phyloP scores from a whole-genome alignment of 1,284 basidiomycete genomes.

The Malassezia equina region DNA sequence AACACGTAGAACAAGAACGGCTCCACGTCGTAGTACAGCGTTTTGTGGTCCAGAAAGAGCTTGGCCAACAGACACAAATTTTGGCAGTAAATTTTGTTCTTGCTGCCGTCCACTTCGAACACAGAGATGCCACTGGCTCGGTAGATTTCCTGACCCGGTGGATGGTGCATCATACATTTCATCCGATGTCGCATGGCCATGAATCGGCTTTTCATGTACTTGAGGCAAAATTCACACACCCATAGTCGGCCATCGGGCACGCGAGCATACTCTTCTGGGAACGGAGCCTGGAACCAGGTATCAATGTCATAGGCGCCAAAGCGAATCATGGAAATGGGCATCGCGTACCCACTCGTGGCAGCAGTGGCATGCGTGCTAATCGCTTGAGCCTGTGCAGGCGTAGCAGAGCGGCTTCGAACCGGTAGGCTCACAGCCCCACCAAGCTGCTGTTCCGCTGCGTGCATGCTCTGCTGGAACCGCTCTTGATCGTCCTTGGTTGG shows the following conservation, averaged over 20 bases:
- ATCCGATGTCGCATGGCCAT: constrained; percentile 70
- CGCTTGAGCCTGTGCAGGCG: constrained; percentile 8
- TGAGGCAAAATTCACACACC: constrained; percentile 96
- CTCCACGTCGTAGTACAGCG: constrained; percentile 98
- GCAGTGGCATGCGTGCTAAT: constrained; percentile 15
- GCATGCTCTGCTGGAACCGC: constrained; percentile 64
- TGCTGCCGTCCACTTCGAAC: constrained; percentile 94
- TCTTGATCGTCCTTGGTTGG: constrained; percentile 62
- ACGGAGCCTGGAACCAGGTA: constrained; percentile 98
- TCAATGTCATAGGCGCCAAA: constrained; percentile 92
- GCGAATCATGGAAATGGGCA: constrained; percentile 56
- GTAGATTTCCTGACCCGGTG: constrained; percentile 97
- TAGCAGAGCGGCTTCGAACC: constrained; percentile 11
- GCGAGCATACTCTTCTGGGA: constrained; percentile 90
- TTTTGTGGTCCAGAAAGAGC: constrained; percentile 99
- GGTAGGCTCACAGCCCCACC: constrained; percentile 18
- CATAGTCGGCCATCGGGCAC: constrained; percentile 86
- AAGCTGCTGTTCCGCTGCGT: constrained; percentile 59
- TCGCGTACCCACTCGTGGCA: constrained; percentile 35
- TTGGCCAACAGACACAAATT: constrained; percentile 97
- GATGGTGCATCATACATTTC: constrained; percentile 88
- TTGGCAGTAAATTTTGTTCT: constrained; percentile 99
- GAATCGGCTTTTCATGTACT: constrained; percentile 95
- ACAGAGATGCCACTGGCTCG: constrained; percentile 77
- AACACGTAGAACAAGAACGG: constrained; percentile 98